Conservation (phyloP, 106 monocot species). For the Cymbidium sinense region DNA sequence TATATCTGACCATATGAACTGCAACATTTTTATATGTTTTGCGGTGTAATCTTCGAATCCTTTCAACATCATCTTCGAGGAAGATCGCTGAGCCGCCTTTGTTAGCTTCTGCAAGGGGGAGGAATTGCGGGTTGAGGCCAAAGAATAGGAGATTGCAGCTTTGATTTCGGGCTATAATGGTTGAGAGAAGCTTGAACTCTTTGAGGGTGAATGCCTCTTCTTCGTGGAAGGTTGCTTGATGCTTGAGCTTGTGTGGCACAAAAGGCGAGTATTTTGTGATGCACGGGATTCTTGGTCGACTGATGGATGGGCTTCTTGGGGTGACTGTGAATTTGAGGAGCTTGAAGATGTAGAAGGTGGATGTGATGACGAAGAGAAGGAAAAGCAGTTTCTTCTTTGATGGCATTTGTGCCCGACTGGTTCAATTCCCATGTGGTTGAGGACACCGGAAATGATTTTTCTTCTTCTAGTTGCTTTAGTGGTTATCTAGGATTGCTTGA, state of each 20-base stretch:
- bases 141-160: slow-evolving; percentile 54
- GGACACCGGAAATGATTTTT: background rate
- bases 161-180: slow-evolving; percentile 21
- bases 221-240: background rate
- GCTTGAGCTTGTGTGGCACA: background rate
- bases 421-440: background rate
- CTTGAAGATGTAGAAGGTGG: slow-evolving; percentile 36
- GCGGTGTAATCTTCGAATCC: background rate
- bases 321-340: slow-evolving; percentile 30
- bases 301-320: slow-evolving; percentile 3
- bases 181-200: slow-evolving; percentile 25
- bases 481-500: background rate
- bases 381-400: slow-evolving; percentile 27
- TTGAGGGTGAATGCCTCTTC: slow-evolving; percentile 29
- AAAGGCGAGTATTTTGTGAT: background rate
- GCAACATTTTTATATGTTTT: background rate
- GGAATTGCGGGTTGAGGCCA: slow-evolving; percentile 27
- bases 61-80: slow-evolving; percentile 32
- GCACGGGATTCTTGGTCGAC: background rate
- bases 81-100: slow-evolving; percentile 23
- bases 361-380: slow-evolving; percentile 30
- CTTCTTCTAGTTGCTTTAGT: too few species aligned
- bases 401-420: background rate
- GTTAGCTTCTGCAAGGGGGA: slow-evolving; percentile 19
- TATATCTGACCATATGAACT: slow-evolving; percentile 22